phyloP scores from a whole-genome alignment of 2,329 filamentous ascomycete species.

The Ascomycota sp. region DNA sequence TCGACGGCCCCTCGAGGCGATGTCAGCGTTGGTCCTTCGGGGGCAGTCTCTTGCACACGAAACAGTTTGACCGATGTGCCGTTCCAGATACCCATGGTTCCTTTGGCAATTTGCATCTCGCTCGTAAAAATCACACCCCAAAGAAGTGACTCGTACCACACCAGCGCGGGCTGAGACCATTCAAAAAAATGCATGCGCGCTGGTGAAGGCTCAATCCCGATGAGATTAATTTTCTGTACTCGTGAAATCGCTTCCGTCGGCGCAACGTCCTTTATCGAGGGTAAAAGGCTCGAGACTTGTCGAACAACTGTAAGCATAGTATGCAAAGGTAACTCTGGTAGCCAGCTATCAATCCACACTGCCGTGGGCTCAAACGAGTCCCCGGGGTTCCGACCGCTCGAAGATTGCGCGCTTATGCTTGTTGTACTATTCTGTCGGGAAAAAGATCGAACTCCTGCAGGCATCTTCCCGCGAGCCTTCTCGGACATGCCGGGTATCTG shows the following conservation, averaged over 20 bases:
- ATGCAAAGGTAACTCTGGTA: conserved; percentile 75
- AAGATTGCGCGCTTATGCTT: conserved; percentile 47
- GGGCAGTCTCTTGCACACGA: conserved; percentile 63
- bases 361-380: conserved; percentile 56
- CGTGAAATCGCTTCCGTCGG: conserved; percentile 25
- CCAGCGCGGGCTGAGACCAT: conserved; percentile 73
- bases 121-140: conserved; percentile 84
- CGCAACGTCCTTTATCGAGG: conserved; percentile 21
- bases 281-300: conserved; percentile 35
- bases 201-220: conserved; percentile 51
- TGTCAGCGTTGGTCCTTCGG: conserved; percentile 57
- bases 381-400: conserved; percentile 29
- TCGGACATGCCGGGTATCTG: conserved; percentile 88
- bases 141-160: conserved; percentile 86
- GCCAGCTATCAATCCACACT: conserved; percentile 80
- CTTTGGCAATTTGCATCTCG: conserved; percentile 71
- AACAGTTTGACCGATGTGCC: conserved; percentile 75
- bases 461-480: conserved; percentile 90
- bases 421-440: conserved; percentile 78
- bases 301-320: conserved; percentile 60
- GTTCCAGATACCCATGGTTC: conserved; percentile 84
- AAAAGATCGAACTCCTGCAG: conserved; percentile 58
- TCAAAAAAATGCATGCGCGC: conserved; percentile 74
- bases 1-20: conserved; percentile 80
- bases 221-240: conserved; percentile 38